A percentile compares a stretch with the other conserved stretches of the same genome.
These are phyloP conservation scores for Kwoniella bestiolae DNA, from an alignment of 768 basidiomycete genomes.

Conservation along the genomic window DNA sequence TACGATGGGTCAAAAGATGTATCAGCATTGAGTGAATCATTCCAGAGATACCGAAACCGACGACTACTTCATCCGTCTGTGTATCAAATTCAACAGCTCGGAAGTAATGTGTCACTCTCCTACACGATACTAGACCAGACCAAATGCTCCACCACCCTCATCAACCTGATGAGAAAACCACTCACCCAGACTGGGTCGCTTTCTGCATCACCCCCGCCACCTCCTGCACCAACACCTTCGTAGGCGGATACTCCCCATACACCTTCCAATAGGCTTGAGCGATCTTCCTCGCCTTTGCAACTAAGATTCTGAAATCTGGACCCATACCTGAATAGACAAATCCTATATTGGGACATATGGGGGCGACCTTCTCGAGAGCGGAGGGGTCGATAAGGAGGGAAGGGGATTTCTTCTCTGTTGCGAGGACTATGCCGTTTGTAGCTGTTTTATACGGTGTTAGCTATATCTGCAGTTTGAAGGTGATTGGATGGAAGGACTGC, in stretches of 20 bases:
- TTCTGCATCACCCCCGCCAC: constrained; percentile 98
- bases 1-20: no score
- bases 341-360: constrained; percentile 98
- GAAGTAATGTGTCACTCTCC: no score
- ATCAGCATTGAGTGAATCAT: no score
- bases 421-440: constrained; percentile 98
- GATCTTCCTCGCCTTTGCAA: constrained; percentile 92
- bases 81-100: no score
- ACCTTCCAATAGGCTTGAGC: constrained; percentile 99
- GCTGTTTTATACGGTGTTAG: no score
- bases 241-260: constrained; percentile 97
- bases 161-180: constrained; percentile 15
- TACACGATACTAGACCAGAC: neutral
- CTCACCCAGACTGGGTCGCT: constrained; percentile 96
- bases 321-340: constrained; percentile 99
- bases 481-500: neutral
- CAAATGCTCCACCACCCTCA: neutral
- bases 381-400: constrained; percentile 98
- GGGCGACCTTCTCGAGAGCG: constrained; percentile 94
- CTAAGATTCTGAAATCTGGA: constrained; percentile 93
- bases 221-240: constrained; percentile 93
- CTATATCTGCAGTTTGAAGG: no score
- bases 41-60: no score
- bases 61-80: neutral
- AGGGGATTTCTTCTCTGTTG: constrained; percentile 98